Evolutionary conservation across 768 basidiomycete genomes (phyloP), one percentile per base, ranked within the genome.

Genomic region (Solioccasus polychromus): DNA sequence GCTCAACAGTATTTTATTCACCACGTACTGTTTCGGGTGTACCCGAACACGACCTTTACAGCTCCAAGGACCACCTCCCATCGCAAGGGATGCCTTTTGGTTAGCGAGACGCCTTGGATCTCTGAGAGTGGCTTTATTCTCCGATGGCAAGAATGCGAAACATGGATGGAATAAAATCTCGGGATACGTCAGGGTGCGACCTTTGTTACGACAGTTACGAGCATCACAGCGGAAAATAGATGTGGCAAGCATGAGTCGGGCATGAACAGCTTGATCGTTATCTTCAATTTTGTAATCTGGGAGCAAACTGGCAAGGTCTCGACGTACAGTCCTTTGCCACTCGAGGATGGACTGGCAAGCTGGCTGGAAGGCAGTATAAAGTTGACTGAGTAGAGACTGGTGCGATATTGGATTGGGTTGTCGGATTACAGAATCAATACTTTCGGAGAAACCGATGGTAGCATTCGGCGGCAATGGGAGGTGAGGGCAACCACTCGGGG

Each of bases 151-250:
- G 20, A 32, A 29, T 6, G 51, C 54, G 31, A 64, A 64, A 51
- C 61, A 63, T 4, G 60, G 60, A 44, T 63, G 61, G 30, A 49
- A 63, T 38, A 62, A 45, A 37, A 62, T 53, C 19, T 63, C 61
- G 8, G 60, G 62, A 42, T 63, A 63, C 1, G 44, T 9, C 39
- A 63, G 35, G 8, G 50, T 25, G 28, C 44, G 52, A 25, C 42
- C 51, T 47, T 47, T 42, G 25, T 29, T 17, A 31, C 46, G 51
- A 46, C 61, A 56, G 11, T 41, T 41, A 18, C 36, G 44, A 22
- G 42, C 23, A 8, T 42, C 56, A 23, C 63, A 64, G 3, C 42
- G 44, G 28, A 64, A 64, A 31, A 64, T 43, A 25, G 63, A 66
- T 2, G 61, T 49, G 20, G 65, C 60, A 40, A 64, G 60, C 26